phyloP scores from a whole-genome alignment of 768 basidiomycete species.

The Dioszegia hungarica region DNA sequence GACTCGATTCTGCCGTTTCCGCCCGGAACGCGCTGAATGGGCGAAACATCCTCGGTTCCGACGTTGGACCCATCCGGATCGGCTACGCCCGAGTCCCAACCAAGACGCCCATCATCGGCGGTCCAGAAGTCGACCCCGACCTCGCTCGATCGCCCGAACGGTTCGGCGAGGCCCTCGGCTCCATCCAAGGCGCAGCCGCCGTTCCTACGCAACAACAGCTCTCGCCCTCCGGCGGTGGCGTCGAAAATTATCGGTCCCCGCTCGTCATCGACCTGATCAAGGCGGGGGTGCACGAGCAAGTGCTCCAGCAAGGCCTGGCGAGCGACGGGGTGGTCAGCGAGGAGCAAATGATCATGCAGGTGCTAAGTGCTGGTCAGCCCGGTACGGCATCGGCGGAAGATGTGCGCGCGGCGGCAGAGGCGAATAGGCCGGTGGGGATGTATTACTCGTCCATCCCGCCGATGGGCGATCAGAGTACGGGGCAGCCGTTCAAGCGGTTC shows the following conservation, averaged over 20 bases:
- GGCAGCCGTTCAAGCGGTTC: slow-evolving; percentile 68
- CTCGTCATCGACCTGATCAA: slow-evolving; percentile 52
- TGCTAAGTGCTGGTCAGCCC: slow-evolving; percentile 68
- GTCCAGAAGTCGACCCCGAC: slow-evolving; percentile 55
- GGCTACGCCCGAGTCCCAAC: slow-evolving; percentile 95
- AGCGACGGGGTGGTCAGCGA: slow-evolving; percentile 65
- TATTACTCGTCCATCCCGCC: slow-evolving; percentile 95
- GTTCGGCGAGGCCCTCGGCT: slow-evolving; percentile 52
- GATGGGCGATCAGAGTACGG: slow-evolving; percentile 63
- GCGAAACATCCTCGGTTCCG: slow-evolving; percentile 89
- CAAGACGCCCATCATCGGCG: slow-evolving; percentile 53
- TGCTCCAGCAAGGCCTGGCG: slow-evolving; percentile 47
- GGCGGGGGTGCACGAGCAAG: slow-evolving; percentile 44
- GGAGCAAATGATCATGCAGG: slow-evolving; percentile 94
- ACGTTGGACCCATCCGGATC: slow-evolving; percentile 93
- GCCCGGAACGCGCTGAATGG: slow-evolving; percentile 94
- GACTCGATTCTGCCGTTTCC: slow-evolving; percentile 90
- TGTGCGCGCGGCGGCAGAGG: slow-evolving; percentile 73
- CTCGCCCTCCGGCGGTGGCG: slow-evolving; percentile 62
- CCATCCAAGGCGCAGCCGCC: slow-evolving; percentile 87
- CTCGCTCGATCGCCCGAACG: slow-evolving; percentile 56
- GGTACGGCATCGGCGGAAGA: slow-evolving; percentile 85
- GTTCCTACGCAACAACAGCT: slow-evolving; percentile 92
- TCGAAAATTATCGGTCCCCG: slow-evolving; percentile 94
- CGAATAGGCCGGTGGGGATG: slow-evolving; percentile 78